Percentiles rank a stretch among this genome's conserved stretches.
Conservation (phyloP, 768 basidiomycete genomes). For the Gymnopilus dilepis region DNA sequence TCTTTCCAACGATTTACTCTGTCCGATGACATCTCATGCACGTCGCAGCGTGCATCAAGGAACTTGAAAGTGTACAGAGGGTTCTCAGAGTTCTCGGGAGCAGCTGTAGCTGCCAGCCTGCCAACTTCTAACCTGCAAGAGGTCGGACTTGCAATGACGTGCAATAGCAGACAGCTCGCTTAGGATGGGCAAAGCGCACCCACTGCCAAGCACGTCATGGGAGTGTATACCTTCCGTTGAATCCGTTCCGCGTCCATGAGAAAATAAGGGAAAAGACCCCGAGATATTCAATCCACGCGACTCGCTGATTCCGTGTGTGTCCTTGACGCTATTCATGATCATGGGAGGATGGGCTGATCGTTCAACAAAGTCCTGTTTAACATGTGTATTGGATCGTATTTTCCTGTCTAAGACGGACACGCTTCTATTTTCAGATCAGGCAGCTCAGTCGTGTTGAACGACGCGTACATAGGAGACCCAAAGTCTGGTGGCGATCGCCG, state of each 20-base stretch:
- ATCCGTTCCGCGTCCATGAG: too few species aligned
- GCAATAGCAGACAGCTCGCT: neutral
- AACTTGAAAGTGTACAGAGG: neutral
- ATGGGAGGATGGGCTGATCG: too few species aligned
- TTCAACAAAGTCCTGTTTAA: too few species aligned
- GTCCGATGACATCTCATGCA: neutral
- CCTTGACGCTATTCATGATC: too few species aligned
- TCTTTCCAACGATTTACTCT: neutral
- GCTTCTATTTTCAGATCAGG: neutral
- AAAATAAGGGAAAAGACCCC: too few species aligned
- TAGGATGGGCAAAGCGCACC: neutral
- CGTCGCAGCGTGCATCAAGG: neutral
- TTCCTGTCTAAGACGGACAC: neutral
- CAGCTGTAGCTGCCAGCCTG: neutral
- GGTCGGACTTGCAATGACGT: neutral
- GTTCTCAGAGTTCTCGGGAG: neutral
- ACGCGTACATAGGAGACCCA: neutral
- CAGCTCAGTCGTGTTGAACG: neutral
- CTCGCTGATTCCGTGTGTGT: too few species aligned
- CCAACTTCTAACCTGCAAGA: neutral
- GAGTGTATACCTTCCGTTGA: too few species aligned
- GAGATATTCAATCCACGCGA: too few species aligned
- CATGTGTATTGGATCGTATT: neutral
- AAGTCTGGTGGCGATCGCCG: conserved; percentile 4
- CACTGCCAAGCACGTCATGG: neutral